Percentiles rank a stretch among this genome's conserved stretches.
Conservation (phyloP, 352 stramenopile species). For the Globisporangium uncinulatum region DNA sequence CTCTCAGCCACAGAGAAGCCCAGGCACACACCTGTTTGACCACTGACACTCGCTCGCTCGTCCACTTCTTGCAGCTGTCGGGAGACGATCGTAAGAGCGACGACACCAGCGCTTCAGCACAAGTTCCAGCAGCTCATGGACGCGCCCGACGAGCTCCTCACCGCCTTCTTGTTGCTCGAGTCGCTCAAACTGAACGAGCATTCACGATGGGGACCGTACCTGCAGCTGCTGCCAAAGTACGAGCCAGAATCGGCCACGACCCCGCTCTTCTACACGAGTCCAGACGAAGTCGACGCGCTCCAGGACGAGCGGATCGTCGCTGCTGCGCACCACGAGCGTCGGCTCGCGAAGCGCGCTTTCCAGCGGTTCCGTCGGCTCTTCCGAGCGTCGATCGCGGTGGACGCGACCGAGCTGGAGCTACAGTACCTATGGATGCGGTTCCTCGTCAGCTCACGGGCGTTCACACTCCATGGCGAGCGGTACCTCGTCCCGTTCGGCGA, state of each 20-base stretch:
- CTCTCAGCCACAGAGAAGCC: too few relatives aligned
- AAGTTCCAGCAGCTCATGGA: conserved; percentile 30
- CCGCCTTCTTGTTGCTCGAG: conserved; percentile 58
- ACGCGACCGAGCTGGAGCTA: not conserved
- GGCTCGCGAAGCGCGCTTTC: conserved; percentile 22
- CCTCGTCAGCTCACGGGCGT: conserved; percentile 67
- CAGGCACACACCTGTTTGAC: not conserved
- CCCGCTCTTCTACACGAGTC: conserved; percentile 34
- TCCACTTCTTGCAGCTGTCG: conserved; percentile 17
- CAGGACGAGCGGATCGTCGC: conserved; percentile 44
- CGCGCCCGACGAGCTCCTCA: conserved; percentile 47
- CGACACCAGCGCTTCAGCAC: conserved; percentile 20
- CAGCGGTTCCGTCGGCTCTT: conserved; percentile 46
- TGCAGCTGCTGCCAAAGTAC: conserved; percentile 36
- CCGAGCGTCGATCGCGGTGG: conserved; percentile 4
- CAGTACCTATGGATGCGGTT: conserved; percentile 47
- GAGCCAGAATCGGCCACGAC: conserved; percentile 6
- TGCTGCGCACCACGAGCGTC: conserved; percentile 20
- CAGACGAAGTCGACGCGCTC: conserved; percentile 23
- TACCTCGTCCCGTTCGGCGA: conserved; percentile 85
- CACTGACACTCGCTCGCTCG: too few relatives aligned
- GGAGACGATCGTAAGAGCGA: conserved; percentile 25
- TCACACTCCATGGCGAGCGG: conserved; percentile 68
- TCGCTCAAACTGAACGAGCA: conserved; percentile 20
- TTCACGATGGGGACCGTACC: conserved; percentile 52